Percentiles rank a stretch among this genome's conserved stretches.
phyloP scores from a whole-genome alignment of 306 rosid genomes.

The Abrus precatorius region DNA sequence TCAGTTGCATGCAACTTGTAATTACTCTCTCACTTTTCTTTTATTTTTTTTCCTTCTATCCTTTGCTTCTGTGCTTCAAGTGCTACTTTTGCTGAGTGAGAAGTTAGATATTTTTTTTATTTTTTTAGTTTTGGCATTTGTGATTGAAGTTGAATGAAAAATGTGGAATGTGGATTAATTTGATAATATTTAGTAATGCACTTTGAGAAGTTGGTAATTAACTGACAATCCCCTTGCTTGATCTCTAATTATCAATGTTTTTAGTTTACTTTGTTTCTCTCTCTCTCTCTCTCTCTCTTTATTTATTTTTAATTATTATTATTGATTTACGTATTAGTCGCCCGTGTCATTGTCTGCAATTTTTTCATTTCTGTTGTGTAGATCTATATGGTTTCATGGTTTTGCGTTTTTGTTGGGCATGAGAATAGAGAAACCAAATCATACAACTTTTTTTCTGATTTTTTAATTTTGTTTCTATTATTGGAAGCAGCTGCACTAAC shows the following conservation, averaged over 20 bases:
- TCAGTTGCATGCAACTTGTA: slow-evolving; percentile 49
- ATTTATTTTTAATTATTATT: background rate
- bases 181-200: slow-evolving; percentile 39
- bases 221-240: slow-evolving; percentile 16
- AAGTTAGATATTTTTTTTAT: slow-evolving; percentile 17
- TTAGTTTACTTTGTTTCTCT: slow-evolving; percentile 13
- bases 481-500: slow-evolving; percentile 18
- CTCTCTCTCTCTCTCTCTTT: background rate
- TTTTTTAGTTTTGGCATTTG: background rate
- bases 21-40: slow-evolving; percentile 29
- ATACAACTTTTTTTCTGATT: background rate
- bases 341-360: slow-evolving; percentile 30
- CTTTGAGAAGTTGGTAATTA: slow-evolving; percentile 41
- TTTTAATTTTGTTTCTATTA: background rate
- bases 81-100: slow-evolving; percentile 3
- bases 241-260: slow-evolving; percentile 22
- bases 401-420: slow-evolving; percentile 35
- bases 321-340: background rate
- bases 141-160: slow-evolving; percentile 37
- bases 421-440: background rate
- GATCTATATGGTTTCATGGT: slow-evolving; percentile 45
- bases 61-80: slow-evolving; percentile 39
- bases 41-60: background rate
- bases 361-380: slow-evolving; percentile 17
- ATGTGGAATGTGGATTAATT: slow-evolving; percentile 49